Percentiles rank a stretch among this genome's conserved stretches.
Evolutionary conservation across 2,329 filamentous ascomycete species (phyloP).

Genomic region (Knufia fluminis): DNA sequence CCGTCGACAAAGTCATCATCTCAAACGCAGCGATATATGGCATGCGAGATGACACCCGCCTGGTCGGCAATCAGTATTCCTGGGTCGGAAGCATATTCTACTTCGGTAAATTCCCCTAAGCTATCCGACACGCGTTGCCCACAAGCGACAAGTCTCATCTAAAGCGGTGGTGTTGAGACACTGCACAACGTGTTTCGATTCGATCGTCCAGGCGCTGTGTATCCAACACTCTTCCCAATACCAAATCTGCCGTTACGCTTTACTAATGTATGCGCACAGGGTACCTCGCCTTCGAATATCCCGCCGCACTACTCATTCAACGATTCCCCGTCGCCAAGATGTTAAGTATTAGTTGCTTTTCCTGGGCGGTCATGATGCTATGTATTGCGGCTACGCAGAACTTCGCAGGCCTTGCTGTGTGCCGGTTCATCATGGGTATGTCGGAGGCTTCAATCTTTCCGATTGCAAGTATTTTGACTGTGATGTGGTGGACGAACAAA

Average conservation of each 20-base stretch:
- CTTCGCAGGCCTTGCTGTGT: constrained; percentile 41
- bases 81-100: constrained; percentile 42
- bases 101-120: too few species aligned
- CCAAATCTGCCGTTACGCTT: too few species aligned
- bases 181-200: too few species aligned
- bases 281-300: too few species aligned
- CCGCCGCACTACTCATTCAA: too few species aligned
- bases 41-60: constrained; percentile 41
- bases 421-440: constrained; percentile 44
- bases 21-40: constrained; percentile 50
- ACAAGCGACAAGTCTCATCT: too few species aligned
- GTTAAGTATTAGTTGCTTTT: constrained; percentile 48
- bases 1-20: constrained; percentile 49
- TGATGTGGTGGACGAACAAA: constrained; percentile 44
- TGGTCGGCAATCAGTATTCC: constrained; percentile 43
- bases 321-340: constrained; percentile 42
- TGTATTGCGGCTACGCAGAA: constrained; percentile 41
- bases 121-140: too few species aligned
- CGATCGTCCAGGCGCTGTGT: too few species aligned
- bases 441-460: constrained; percentile 49
- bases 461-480: constrained; percentile 45
- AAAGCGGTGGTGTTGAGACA: too few species aligned
- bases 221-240: too few species aligned
- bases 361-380: constrained; percentile 43
- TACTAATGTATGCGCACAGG: too few species aligned